These are phyloP conservation scores for Rhodotorula graminis DNA, from an alignment of 768 basidiomycete species.

Conservation along the genomic window DNA sequence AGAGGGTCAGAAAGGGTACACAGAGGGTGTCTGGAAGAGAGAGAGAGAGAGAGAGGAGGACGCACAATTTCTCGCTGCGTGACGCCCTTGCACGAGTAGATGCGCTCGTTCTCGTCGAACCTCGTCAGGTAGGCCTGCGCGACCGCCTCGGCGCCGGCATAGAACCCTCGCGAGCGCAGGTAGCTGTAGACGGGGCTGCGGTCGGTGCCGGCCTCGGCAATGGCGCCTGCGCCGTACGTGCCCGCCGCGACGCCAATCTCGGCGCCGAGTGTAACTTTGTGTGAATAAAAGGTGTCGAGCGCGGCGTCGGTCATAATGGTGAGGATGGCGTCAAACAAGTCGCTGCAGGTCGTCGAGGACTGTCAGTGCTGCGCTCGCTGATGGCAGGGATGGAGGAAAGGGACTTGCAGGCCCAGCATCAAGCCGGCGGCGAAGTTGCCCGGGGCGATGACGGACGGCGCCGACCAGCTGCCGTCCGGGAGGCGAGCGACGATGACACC, in stretches of 20 bases:
- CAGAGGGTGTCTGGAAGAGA: too few species aligned
- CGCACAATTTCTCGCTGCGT: constrained; percentile 17
- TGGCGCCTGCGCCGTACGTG: constrained; percentile 36
- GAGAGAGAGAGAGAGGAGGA: not conserved
- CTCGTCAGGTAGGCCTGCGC: constrained; percentile 25
- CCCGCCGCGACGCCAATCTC: constrained; percentile 41
- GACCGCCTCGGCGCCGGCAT: constrained; percentile 39
- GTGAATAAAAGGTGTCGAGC: constrained; percentile 34
- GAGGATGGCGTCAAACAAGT: constrained; percentile 38
- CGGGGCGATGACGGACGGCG: constrained; percentile 35
- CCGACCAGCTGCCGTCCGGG: constrained; percentile 37
- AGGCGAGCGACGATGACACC: constrained; percentile 12
- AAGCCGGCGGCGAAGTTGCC: constrained; percentile 26
- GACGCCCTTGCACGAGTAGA: constrained; percentile 11
- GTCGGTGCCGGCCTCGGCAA: constrained; percentile 34
- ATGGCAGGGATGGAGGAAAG: not conserved
- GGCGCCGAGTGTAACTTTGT: constrained; percentile 28
- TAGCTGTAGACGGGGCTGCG: constrained; percentile 35
- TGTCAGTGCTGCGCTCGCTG: too few species aligned
- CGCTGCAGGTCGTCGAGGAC: not conserved
- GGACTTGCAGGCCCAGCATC: constrained; percentile 31
- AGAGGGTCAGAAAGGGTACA: too few species aligned
- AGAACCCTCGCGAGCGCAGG: constrained; percentile 36
- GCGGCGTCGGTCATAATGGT: constrained; percentile 34
- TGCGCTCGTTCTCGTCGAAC: constrained; percentile 32